phyloP scores from a whole-genome alignment of 192 early-diverging fungal species.

The Rhizoclosmatium globosum region DNA sequence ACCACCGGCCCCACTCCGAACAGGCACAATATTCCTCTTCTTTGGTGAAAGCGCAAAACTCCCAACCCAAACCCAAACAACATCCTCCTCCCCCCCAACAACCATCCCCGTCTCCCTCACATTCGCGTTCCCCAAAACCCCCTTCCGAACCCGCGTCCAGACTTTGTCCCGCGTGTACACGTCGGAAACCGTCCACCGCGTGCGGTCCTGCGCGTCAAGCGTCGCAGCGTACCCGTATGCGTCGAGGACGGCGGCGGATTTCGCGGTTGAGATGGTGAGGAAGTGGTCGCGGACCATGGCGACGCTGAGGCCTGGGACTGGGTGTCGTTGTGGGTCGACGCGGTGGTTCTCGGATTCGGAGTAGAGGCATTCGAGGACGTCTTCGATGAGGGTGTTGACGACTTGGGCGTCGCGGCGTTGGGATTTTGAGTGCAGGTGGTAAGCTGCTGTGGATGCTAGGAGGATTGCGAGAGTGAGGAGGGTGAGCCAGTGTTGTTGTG shows the following conservation, averaged over 20 bases:
- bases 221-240: slow-evolving; percentile 27
- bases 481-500: slow-evolving; percentile 37
- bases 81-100: slow-evolving; percentile 48
- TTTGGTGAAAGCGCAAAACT: slow-evolving; percentile 53
- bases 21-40: slow-evolving; percentile 39
- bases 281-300: slow-evolving; percentile 54
- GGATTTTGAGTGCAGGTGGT: slow-evolving; percentile 14
- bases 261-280: slow-evolving; percentile 21
- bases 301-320: slow-evolving; percentile 54
- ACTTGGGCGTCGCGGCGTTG: slow-evolving; percentile 42
- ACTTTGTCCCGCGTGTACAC: slow-evolving; percentile 40
- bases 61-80: slow-evolving; percentile 65
- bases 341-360: slow-evolving; percentile 50
- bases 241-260: slow-evolving; percentile 16
- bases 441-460: slow-evolving; percentile 8
- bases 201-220: slow-evolving; percentile 46
- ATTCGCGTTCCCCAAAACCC: slow-evolving; percentile 50
- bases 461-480: slow-evolving; percentile 31
- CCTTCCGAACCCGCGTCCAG: slow-evolving; percentile 48
- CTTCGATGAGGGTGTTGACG: slow-evolving; percentile 47
- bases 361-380: slow-evolving; percentile 48
- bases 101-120: slow-evolving; percentile 57
- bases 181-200: slow-evolving; percentile 44
- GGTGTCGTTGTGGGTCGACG: slow-evolving; percentile 46
- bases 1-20: not conserved